A percentile compares a stretch with the other conserved stretches of the same genome.
phyloP scores from a whole-genome alignment of 371 early-diverging fungal species.

The Agmasoma carcini region DNA sequence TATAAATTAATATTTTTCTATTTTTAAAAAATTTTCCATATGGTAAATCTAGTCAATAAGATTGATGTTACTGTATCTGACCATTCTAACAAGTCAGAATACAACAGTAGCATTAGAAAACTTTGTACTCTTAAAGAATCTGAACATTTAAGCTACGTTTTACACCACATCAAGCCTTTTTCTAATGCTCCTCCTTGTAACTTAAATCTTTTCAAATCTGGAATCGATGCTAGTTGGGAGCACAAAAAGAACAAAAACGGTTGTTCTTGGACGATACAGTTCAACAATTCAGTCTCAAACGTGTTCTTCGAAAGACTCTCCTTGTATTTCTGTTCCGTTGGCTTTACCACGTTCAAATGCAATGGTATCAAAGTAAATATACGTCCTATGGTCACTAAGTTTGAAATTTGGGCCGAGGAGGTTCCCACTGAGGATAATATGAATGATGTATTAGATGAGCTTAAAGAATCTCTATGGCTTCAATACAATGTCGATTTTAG shows the following conservation, averaged over 20 bases:
- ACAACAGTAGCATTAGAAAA: conserved; percentile 27
- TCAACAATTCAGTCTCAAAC: conserved; percentile 40
- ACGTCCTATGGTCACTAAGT: conserved; percentile 41
- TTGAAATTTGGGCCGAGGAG: conserved; percentile 48
- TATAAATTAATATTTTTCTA: too few relatives aligned
- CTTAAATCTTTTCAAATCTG: conserved; percentile 52
- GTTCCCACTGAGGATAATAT: conserved; percentile 25
- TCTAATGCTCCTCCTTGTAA: conserved; percentile 10
- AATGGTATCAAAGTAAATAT: conserved; percentile 51
- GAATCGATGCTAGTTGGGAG: conserved; percentile 53
- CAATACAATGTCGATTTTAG: conserved; percentile 37
- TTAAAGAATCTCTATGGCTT: conserved; percentile 41
- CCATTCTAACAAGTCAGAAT: too few relatives aligned
- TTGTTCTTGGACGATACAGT: conserved; percentile 47
- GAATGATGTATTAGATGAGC: conserved; percentile 42
- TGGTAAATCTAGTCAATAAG: too few relatives aligned
- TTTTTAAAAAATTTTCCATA: too few relatives aligned
- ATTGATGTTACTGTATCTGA: too few relatives aligned
- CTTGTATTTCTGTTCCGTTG: conserved; percentile 27
- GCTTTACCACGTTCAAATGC: conserved; percentile 42
- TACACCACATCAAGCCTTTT: conserved; percentile 29
- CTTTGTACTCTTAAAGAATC: conserved; percentile 35
- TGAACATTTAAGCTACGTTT: conserved; percentile 27
- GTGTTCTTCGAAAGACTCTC: conserved; percentile 49
- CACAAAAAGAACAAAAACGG: conserved; percentile 51